Base-by-base conservation (phyloP, 345 rosid genomes). In the Toxicodendron radicans region DNA sequence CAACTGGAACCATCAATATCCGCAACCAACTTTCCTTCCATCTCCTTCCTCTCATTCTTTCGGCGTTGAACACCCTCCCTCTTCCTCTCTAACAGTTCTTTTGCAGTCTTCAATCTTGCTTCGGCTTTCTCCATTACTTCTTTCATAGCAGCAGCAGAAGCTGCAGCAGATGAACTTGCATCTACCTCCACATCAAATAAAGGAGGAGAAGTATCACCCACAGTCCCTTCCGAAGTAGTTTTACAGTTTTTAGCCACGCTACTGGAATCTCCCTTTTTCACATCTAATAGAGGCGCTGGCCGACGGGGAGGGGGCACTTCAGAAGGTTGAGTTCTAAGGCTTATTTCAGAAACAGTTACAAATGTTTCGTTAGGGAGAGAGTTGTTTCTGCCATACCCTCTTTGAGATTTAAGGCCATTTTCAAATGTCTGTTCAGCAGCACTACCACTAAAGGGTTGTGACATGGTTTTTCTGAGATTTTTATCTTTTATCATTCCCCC, bases 101-200 rank as follows among this genome's bases (percentile, higher is more conserved):
- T 93, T 10, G 96, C 90, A 79, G 82, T 79, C 75, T 85, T 90
- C n/a, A 91, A 74, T 72, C 80, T 88, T 66, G 90, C 94, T 84
- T 85, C 92, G 75, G 97, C 98, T 69, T 90, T 85, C 56, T 83
- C 84, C 93, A 92, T 87, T 20, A 90, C 97, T 71, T 95, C 96
- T 79, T 85, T 86, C 81, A 87, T 83, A 46, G 92, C 87, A 74
- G 95, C 92, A 73, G 95, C 85, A 62, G 92, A 88, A 72, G 72
- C 90, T 23, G 83, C 84, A 59, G 97, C 96, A 74, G 96, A 92
- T 56, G 97, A 93, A 76, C 85, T 85, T 16, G 87, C 87, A 89
- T 93, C 99, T 64, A 89, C 88, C 87, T 91, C 98, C n/a, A 93
- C 97, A 79, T 95, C 99, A 84, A 89, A 91, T 83, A 80, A 90